Evolutionary conservation across 371 early-diverging fungal species (phyloP).

Genomic region (Conidiobolus coronatus): DNA sequence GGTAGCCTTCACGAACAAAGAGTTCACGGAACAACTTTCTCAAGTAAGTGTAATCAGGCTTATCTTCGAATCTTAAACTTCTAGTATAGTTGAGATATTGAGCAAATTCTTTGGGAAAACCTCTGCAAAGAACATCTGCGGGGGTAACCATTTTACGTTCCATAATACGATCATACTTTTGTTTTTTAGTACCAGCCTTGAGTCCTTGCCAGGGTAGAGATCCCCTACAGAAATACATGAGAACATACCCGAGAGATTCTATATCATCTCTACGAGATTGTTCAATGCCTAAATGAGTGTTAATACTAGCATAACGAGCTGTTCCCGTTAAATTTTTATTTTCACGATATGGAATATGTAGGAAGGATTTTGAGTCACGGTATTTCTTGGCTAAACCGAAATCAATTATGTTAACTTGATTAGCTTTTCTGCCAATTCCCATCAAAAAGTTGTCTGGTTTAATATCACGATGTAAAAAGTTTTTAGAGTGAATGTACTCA

Average conservation of each 20-base stretch:
- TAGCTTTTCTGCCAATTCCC: slow-evolving; percentile 84
- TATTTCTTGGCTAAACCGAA: slow-evolving; percentile 98
- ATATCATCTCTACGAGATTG: slow-evolving; percentile 99
- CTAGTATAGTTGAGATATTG: slow-evolving; percentile 95
- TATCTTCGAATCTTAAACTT: slow-evolving; percentile 92
- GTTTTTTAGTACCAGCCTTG: slow-evolving; percentile 92
- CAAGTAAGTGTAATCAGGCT: slow-evolving; percentile 96
- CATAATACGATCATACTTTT: slow-evolving; percentile 98
- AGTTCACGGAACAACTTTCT: slow-evolving; percentile 88
- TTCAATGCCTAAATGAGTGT: slow-evolving; percentile 96
- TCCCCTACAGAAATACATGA: slow-evolving; percentile 98
- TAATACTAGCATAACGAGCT: slow-evolving; percentile 97
- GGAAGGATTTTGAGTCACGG: slow-evolving; percentile 85
- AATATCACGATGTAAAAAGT: slow-evolving; percentile 61
- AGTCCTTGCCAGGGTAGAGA: slow-evolving; percentile 99
- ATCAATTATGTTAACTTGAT: slow-evolving; percentile 97
- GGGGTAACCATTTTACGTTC: slow-evolving; percentile 98
- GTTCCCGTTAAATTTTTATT: slow-evolving; percentile 99
- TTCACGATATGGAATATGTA: slow-evolving; percentile 95
- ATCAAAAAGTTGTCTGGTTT: slow-evolving; percentile 99
- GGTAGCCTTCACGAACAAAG: slow-evolving; percentile 80
- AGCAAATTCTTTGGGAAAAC: slow-evolving; percentile 88
- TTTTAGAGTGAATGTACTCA: slow-evolving; percentile 91
- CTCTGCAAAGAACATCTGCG: slow-evolving; percentile 86
- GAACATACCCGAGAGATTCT: slow-evolving; percentile 95